Evolutionary conservation across 768 basidiomycete species (phyloP), one percentile per base, ranked within the genome.

Genomic region (Trametes punicea): DNA sequence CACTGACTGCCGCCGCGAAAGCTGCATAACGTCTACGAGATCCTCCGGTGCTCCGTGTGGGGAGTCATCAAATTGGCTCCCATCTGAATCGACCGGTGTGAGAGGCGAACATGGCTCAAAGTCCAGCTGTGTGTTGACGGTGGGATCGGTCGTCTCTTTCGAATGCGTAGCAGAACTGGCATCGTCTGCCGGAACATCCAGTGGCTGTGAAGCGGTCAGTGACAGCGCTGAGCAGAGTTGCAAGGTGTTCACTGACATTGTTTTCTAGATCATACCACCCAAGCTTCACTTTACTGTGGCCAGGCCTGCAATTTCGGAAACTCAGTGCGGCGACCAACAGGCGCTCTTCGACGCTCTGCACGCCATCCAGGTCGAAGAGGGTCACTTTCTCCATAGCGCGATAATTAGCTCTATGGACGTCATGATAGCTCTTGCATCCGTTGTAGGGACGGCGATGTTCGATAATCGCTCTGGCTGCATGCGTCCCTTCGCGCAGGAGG

Each of bases 221-320:
- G 2, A 33, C 10, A 6, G 13, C 13, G 46, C 9, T 20, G 4
- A 3, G n/a, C 5, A 9, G 27, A 20, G 20, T 47, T 21, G 27
- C 36, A 29, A 34, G n/a, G 21, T 26, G 10, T 21, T 2, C 40
- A 56, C 51, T 2, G 7, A 49, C 55, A 30, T 40, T 26, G 27
- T 30, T 39, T 44, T 59, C 60, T 4, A 49, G 18, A 18, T 90
- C 88, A 61, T 90, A 90, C 80, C 82, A 89, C 3, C 88, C 88
- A 20, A 68, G 66, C 39, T 65, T 71, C 29, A 68, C 68, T 7
- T 69, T 61, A 8, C 60, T 38, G 57, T 78, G 77, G 15, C 77
- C 51, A 2, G 86, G 80, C 39, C 71, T 76, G 64, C 82, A 84
- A 31, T 69, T 69, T 8, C 59, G 62, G 60, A 80, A 88, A 20